Conservation (phyloP, 1,284 basidiomycete genomes). For the Thecaphora thlaspeos region DNA sequence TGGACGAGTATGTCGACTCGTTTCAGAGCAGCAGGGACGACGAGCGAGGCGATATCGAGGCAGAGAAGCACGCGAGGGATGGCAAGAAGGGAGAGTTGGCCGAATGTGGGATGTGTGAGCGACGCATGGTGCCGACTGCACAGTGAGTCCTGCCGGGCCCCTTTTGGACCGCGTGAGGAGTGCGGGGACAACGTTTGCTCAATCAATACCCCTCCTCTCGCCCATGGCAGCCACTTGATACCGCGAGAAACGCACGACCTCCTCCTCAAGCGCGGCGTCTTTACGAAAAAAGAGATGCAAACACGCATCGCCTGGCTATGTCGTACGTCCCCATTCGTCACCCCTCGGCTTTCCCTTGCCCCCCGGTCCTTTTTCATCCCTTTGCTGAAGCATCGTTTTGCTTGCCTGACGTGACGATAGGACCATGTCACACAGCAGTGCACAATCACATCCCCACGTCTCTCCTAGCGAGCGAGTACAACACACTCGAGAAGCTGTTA, state of each 20-base stretch:
- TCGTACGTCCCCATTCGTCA: not conserved
- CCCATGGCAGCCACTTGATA: slow-evolving; percentile 7
- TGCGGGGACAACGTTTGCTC: too few relatives aligned
- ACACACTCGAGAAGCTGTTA: slow-evolving; percentile 6
- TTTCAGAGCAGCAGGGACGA: too few relatives aligned
- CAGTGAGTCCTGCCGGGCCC: slow-evolving; percentile 2
- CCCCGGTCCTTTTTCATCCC: not conserved
- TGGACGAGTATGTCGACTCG: too few relatives aligned
- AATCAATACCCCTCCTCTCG: too few relatives aligned
- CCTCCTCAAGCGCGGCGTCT: slow-evolving; percentile 6
- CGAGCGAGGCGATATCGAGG: not conserved
- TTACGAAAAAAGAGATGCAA: slow-evolving; percentile 6
- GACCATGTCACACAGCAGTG: slow-evolving; percentile 9
- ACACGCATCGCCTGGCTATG: slow-evolving; percentile 8
- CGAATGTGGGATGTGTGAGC: slow-evolving; percentile 11
- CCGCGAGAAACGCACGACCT: slow-evolving; percentile 7
- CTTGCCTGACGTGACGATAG: too few relatives aligned
- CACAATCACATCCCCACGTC: slow-evolving; percentile 1
- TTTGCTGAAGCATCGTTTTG: too few relatives aligned
- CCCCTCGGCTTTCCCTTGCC: not conserved
- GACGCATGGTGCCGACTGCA: slow-evolving; percentile 9
- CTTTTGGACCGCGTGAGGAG: too few relatives aligned
- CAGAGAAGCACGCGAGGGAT: not conserved
- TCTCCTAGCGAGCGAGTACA: slow-evolving; percentile 4
- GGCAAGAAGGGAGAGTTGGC: not conserved